Evolutionary conservation across 2,329 filamentous ascomycete species (phyloP), one percentile per base, ranked within the genome.

Genomic region (Chaetoscypha palmicola): DNA sequence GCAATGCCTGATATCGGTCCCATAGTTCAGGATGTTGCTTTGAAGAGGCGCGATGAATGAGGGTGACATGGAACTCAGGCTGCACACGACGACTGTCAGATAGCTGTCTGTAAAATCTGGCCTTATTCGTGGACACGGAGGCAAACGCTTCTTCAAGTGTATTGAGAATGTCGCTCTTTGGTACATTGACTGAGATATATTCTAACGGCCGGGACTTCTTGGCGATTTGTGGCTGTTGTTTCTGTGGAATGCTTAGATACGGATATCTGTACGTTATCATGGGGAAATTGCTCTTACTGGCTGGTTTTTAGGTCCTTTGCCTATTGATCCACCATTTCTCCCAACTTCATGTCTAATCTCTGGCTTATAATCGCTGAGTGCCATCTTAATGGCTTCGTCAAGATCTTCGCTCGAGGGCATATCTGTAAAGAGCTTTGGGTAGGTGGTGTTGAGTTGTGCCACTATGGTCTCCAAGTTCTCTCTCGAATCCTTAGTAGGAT

Each of bases 41-140:
- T 8, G 77, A 68, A 2, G 69, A 70, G 9, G 82, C 79, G 36
- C 83, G 81, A 64, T 98, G 92, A 63, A 96, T 88, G 30, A 98
- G 75, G 0, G 92, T 98, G 46, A 98, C 86, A 62, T 98, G 92
- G 63, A 97, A 98, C 31, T 81, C 74, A n/a, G 74, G 61, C 64
- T 97, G 91, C 4, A 97, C 67, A 43, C 92, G 85, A 16, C 82
- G 75, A 2, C 73, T 75, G 54, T 83, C 74, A 62, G 84, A 77
- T 24, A 98, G 74, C 45, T 86, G 77, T 56, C 75, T 77, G 68
- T 86, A 98, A 59, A 95, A 81, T 17, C 68, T 71, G n/a, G 77
- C 68, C 23, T 68, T 70, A 12, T 78, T 65, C 0, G 76, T 57
- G 2, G 65, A 62, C 4, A 71, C 66, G 4, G 68, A 66, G 17